These are phyloP conservation scores for Crataegus laevigata DNA, from an alignment of 306 rosid genomes.

Conservation along the genomic window DNA sequence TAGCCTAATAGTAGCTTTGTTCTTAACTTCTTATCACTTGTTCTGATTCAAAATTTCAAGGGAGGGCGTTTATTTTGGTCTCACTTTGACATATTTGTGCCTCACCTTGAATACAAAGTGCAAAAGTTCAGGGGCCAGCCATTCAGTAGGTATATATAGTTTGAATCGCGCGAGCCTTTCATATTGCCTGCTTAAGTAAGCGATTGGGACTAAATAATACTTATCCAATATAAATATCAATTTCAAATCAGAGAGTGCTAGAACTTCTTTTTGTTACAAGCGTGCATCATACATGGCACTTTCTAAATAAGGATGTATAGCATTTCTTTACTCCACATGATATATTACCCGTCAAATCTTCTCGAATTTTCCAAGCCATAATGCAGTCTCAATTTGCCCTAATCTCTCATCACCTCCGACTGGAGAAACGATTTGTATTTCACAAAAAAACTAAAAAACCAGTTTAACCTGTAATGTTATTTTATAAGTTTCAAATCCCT, in stretches of 20 bases:
- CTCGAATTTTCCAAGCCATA: background rate
- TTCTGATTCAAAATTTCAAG: background rate
- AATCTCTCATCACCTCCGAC: too few species aligned
- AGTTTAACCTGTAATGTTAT: too few species aligned
- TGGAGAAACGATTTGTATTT: too few species aligned
- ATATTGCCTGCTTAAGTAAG: background rate
- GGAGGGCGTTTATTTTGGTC: background rate
- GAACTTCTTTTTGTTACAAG: too few species aligned
- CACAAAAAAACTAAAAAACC: too few species aligned
- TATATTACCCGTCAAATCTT: background rate
- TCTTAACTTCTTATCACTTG: background rate
- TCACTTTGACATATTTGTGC: background rate
- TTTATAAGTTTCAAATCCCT: too few species aligned
- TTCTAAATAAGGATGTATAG: background rate
- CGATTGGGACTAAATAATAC: too few species aligned
- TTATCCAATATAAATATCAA: too few species aligned
- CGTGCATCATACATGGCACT: background rate
- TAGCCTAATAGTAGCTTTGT: background rate
- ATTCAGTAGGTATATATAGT: background rate
- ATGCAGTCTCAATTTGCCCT: background rate
- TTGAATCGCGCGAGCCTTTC: background rate
- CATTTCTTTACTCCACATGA: background rate
- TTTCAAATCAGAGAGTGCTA: too few species aligned
- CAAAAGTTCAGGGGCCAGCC: background rate
- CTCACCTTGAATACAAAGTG: background rate